Evolutionary conservation across 352 stramenopile species (phyloP), one percentile per base, ranked within the genome.

Genomic region (Phytophthora boehmeriae): DNA sequence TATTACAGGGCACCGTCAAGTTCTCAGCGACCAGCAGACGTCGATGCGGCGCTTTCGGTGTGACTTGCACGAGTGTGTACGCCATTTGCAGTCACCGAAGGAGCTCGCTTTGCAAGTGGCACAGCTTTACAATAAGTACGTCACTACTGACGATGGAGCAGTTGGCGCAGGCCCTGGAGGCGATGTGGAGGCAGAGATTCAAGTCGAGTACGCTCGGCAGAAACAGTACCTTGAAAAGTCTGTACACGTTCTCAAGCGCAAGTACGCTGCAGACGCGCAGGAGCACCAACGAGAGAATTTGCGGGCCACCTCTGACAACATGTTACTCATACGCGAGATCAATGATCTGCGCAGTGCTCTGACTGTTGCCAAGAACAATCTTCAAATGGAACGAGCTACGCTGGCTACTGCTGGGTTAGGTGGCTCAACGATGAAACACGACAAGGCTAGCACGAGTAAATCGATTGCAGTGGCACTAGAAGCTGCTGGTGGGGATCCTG

Each of bases 221-320:
- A 84, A 92, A 25, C 90, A 97, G 59, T 96, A 98, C 55, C 64
- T 98, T 27, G 94, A 98, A 59, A 94, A 96, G 48, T 96, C 81
- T 30, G 86, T 98, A 0, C 85, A 96, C 36, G 79, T 87, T 38
- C 76, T 98, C 34, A 94, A 97, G 70, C 78, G 86, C 22, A 96
- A 95, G 59, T 88, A 97, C 39, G 65, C 72, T 13, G 88, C 89
- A 27, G 91, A 98, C 50, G 73, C 66, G 0, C 68, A 79, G 32
- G 56, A 76, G 30, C 85, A 95, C 32, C 78, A 92, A 56, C 65
- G 72, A 4, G 80, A 87, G 16, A 87, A 88, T 20, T 72, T 90
- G 50, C 68, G 71, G 5, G 80, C 81, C 19, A 90, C 77, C 6
- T 78, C 83, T 1, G 92, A 98, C 63, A 97, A 95, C 41, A 90